Evolutionary conservation across 805 yeast genomes (phyloP), one percentile per base, ranked within the genome.

Genomic region (Cyberlindnera suaveolens): DNA sequence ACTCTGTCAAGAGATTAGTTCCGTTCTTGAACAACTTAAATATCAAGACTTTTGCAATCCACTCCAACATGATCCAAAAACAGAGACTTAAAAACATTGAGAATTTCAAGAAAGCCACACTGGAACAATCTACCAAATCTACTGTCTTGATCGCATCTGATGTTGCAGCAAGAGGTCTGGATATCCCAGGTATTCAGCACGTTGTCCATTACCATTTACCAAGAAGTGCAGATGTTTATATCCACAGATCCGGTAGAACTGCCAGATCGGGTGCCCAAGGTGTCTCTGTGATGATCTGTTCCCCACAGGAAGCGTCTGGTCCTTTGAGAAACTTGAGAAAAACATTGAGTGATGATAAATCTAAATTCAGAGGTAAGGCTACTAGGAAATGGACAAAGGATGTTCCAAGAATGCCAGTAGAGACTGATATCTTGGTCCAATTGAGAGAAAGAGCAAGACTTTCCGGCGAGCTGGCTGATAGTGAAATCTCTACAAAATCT

Each of bases 201-300:
- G 98, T 93, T 39, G 85, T 91, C 17, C 99, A 93, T 63, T 93
- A 91, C 59, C 97, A 93, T 64, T 72, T 93, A 48, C 98, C 99
- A 10, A 74, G 98, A 49, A 74, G 95, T 14, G 97, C 97, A 0
- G 99, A 93, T 58, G 80, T 88, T 40, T 93, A 93, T 59, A 82
- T 93, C 53, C 99, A 93, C 65, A 76, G 99, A 62, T 86, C 96
- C 1, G 99, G 99, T 48, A 81, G 99, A 75, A 93, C 99, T n/a
- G 98, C 96, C 0, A 83, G 99, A 71, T 97, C 95, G 2, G 93
- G 91, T 1, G 63, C 63, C 31, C 91, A 86, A 60, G 99, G 99
- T 71, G 96, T 93, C n/a, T 84, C 96, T 3, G 82, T 93, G 39
- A 80, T 89, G 77, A 70, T 93, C 42, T 88, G 96, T 57, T 85